These are phyloP conservation scores for Amyloporia xantha DNA, from an alignment of 768 basidiomycete genomes.

Conservation along the genomic window DNA sequence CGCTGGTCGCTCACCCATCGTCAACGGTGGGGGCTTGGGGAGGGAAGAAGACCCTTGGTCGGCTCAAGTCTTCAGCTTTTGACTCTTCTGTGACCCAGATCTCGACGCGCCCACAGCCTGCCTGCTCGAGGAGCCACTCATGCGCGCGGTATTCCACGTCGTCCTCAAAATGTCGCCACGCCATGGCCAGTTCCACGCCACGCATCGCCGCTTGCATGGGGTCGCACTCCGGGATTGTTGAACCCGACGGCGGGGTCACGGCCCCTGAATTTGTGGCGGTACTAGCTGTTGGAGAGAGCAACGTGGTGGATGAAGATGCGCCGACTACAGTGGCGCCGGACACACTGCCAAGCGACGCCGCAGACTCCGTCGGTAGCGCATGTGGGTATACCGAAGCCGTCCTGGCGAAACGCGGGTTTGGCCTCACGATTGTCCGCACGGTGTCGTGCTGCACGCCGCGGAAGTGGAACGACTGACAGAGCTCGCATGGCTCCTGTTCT, in stretches of 20 bases:
- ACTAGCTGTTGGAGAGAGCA: not conserved
- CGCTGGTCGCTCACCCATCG: not conserved
- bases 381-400: not conserved
- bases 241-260: slow-evolving; percentile 3
- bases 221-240: not conserved
- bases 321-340: not conserved
- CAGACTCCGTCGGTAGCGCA: not conserved
- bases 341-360: not conserved
- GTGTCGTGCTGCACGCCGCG: slow-evolving; percentile 6
- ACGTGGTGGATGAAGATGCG: not conserved
- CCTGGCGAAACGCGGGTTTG: slow-evolving; percentile 4
- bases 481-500: not conserved
- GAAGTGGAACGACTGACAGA: slow-evolving; percentile 1
- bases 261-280: not conserved
- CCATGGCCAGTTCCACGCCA: not conserved
- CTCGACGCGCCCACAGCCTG: slow-evolving; percentile 8
- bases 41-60: not conserved
- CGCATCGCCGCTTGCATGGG: not conserved
- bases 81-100: slow-evolving; percentile 8
- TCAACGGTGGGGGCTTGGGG: not conserved
- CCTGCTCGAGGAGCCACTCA: slow-evolving; percentile 8
- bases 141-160: slow-evolving; percentile 8
- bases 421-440: slow-evolving; percentile 10
- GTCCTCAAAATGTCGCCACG: slow-evolving; percentile 12
- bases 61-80: not conserved